These are phyloP conservation scores for Salvia splendens DNA, from an alignment of 257 asterid species.

Conservation along the genomic window DNA sequence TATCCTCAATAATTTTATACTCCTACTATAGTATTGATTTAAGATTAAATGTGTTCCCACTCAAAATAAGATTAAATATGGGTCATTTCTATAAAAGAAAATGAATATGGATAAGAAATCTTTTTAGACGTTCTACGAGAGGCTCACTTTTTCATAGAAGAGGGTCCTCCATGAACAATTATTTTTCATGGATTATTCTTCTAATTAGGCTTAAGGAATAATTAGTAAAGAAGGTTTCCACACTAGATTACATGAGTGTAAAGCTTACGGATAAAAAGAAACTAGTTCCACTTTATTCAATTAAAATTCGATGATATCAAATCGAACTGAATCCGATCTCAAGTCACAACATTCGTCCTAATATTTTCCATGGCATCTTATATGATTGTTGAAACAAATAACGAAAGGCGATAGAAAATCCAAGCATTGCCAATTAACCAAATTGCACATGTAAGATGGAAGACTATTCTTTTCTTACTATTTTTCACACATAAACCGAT, in stretches of 20 bases:
- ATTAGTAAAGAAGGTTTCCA: too few relatives aligned
- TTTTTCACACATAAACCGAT: not conserved
- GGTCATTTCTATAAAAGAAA: too few relatives aligned
- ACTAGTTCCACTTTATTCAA: not conserved
- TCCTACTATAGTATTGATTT: too few relatives aligned
- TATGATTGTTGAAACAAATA: not conserved
- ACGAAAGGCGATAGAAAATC: not conserved
- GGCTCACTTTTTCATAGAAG: not conserved
- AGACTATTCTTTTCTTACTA: too few relatives aligned
- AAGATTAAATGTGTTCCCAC: too few relatives aligned
- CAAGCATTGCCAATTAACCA: too few relatives aligned
- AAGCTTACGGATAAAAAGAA: not conserved
- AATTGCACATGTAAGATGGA: not conserved
- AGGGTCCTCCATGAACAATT: too few relatives aligned
- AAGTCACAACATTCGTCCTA: not conserved
- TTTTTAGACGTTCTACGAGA: not conserved
- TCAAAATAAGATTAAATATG: too few relatives aligned
- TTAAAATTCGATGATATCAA: not conserved
- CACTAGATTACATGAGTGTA: not conserved
- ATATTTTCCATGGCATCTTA: not conserved
- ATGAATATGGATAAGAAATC: not conserved
- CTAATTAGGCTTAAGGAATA: too few relatives aligned
- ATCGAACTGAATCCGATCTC: too few relatives aligned
- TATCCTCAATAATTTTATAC: too few relatives aligned
- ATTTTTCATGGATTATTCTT: too few relatives aligned